A percentile compares a stretch with the other conserved stretches of the same genome.
Evolutionary conservation across 129 eudicot species (phyloP).

Genomic region (Glebionis coronaria): DNA sequence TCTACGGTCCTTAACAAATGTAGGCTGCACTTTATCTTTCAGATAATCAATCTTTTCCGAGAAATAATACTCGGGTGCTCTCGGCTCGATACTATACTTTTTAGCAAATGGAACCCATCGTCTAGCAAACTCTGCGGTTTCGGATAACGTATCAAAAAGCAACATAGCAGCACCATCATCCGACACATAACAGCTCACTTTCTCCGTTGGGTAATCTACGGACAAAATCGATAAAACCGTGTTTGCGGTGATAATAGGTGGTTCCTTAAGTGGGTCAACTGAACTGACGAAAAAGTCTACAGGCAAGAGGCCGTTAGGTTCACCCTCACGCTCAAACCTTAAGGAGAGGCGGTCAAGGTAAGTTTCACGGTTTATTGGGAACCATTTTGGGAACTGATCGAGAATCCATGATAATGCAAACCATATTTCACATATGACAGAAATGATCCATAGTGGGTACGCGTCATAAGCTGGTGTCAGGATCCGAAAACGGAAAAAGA

Average conservation of each 20-base stretch:
- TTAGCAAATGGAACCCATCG: slow-evolving; percentile 97
- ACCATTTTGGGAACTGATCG: slow-evolving; percentile 97
- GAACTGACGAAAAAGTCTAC: slow-evolving; percentile 91
- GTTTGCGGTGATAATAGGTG: slow-evolving; percentile 97
- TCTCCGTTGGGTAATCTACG: slow-evolving; percentile 88
- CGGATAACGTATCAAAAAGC: too few relatives aligned
- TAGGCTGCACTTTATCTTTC: slow-evolving; percentile 93
- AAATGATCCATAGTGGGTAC: slow-evolving; percentile 82
- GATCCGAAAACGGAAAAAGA: slow-evolving; percentile 88
- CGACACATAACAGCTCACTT: slow-evolving; percentile 89
- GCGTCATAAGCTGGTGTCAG: slow-evolving; percentile 90
- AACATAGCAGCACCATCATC: too few relatives aligned
- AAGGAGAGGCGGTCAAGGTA: slow-evolving; percentile 85
- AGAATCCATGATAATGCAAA: slow-evolving; percentile 96
- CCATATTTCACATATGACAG: slow-evolving; percentile 96
- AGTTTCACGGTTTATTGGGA: slow-evolving; percentile 89
- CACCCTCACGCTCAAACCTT: slow-evolving; percentile 93
- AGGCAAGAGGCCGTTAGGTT: slow-evolving; percentile 63
- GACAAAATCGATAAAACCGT: slow-evolving; percentile 85
- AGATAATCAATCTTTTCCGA: slow-evolving; percentile 84
- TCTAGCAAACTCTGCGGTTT: slow-evolving; percentile 91
- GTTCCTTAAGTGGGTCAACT: slow-evolving; percentile 95
- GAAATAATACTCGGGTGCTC: slow-evolving; percentile 94
- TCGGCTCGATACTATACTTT: slow-evolving; percentile 84
- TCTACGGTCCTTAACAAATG: slow-evolving; percentile 92